Evolutionary conservation across 108 stramenopile species (phyloP).

Genomic region (Cyclotella choctawhatcheeana): DNA sequence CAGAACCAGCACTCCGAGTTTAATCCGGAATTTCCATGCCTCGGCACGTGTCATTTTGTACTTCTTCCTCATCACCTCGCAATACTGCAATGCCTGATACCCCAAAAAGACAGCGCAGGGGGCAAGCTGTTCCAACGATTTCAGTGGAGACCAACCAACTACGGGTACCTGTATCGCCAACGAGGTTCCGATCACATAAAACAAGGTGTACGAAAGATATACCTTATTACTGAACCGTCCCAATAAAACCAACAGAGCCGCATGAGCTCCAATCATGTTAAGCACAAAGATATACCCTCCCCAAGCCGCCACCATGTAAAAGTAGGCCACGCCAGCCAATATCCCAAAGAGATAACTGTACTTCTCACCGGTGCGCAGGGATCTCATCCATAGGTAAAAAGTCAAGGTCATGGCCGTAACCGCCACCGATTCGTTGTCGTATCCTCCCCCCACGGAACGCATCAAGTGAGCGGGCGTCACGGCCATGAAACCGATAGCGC

Average conservation of each 20-base stretch:
- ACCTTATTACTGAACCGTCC: conserved; percentile 89
- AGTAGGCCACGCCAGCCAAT: conserved; percentile 83
- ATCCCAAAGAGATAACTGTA: conserved; percentile 61
- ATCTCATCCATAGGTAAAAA: conserved; percentile 94
- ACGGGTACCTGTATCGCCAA: conserved; percentile 95
- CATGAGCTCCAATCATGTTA: conserved; percentile 96
- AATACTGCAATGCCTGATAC: conserved; percentile 76
- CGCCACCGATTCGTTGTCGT: conserved; percentile 97
- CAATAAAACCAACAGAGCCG: conserved; percentile 76
- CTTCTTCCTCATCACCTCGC: conserved; percentile 62
- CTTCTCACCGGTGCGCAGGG: conserved; percentile 62
- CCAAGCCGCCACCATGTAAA: conserved; percentile 93
- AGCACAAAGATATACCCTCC: conserved; percentile 98
- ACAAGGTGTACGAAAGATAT: conserved; percentile 90
- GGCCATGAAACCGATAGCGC: conserved; percentile 92
- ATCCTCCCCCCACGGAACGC: conserved; percentile 97
- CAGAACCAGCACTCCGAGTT: conserved; percentile 52
- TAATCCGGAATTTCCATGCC: conserved; percentile 69
- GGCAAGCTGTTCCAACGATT: conserved; percentile 87
- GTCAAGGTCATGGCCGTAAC: conserved; percentile 92
- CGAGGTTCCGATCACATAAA: conserved; percentile 91
- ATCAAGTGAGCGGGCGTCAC: conserved; percentile 96
- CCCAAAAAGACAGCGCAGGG: conserved; percentile 77
- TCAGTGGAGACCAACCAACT: conserved; percentile 90
- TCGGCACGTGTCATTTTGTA: conserved; percentile 56